Base-by-base conservation (phyloP, 805 yeast species). In the Metschnikowia sp. region DNA sequence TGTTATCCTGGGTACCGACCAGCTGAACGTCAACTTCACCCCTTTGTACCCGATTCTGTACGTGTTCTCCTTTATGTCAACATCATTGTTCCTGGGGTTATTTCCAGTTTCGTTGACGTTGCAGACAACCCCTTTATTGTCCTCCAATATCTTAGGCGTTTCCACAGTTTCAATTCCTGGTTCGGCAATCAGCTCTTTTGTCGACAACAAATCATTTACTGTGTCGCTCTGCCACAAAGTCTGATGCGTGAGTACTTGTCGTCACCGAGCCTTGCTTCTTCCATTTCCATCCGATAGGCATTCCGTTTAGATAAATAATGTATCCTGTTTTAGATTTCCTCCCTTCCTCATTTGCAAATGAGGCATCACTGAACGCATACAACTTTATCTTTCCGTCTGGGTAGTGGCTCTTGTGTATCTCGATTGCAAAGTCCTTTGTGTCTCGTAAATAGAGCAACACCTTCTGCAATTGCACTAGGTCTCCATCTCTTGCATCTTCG, bases 31-130 rank as follows among this genome's bases (percentile, higher is more conserved):
- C 15, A 2, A 44, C 8, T 4, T 39, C 39, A 7, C 31, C 31
- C 10, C 13, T 34, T 22, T 35, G 38, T 5, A 39, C 18, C 6
- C 15, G 3, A 8, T 34, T 9, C 6, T 34, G 36, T 34, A 34
- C 38, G 28, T 44, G 43, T 12, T 39, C 26, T 39, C 39, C 18
- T 22, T 38, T 4, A 44, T 34, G n/a, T 35, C 43, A 35, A 39
- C 43, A 32, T 18, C 38, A 34, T 13, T 44, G 28, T 28, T 32
- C 19, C 47, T 34, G 2, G 47, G 42, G 19, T 30, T 39, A 30
- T 32, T 44, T 10, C 40, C 48, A 11, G 48, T 39, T 8, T 40
- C 48, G 13, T 35, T 47, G 32, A 47, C 44, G 18, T 32, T 42
- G 10, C 26, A 13, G 6, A 47, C 43, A 11, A 47, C 44, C 12